These are phyloP conservation scores for Saturnispora ahearnii DNA, from an alignment of 805 yeast species.

Conservation along the genomic window DNA sequence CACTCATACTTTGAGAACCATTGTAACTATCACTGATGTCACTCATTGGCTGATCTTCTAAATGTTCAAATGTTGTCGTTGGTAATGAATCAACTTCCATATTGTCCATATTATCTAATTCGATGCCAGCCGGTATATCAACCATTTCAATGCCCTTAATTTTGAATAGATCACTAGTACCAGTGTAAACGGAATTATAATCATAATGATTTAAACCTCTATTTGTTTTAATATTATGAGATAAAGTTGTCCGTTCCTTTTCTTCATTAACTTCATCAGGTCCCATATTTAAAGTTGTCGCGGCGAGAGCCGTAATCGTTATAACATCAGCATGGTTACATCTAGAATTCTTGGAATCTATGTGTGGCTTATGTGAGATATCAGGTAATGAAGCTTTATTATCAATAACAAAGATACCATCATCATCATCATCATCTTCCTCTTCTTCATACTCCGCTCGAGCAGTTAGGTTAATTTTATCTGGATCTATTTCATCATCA, in stretches of 20 bases:
- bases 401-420: slow-evolving; percentile 20
- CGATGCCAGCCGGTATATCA: slow-evolving; percentile 36
- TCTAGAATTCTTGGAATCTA: slow-evolving; percentile 3
- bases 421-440: slow-evolving; percentile 4
- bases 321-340: slow-evolving; percentile 19
- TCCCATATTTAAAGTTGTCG: slow-evolving; percentile 77
- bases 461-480: slow-evolving; percentile 9
- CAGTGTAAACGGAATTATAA: slow-evolving; percentile 66
- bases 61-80: slow-evolving; percentile 5
- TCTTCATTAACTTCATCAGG: slow-evolving; percentile 49
- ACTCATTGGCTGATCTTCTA: slow-evolving; percentile 4
- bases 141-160: slow-evolving; percentile 23
- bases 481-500: slow-evolving; percentile 15
- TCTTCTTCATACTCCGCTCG: slow-evolving; percentile 8
- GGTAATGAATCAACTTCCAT: slow-evolving; percentile 20
- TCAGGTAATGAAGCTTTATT: slow-evolving; percentile 14
- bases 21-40: not conserved
- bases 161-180: slow-evolving; percentile 26
- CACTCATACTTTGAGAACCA: not conserved
- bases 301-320: slow-evolving; percentile 74
- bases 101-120: slow-evolving; percentile 20
- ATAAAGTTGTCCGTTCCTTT: slow-evolving; percentile 31
- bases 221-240: slow-evolving; percentile 63
- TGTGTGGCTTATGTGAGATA: slow-evolving; percentile 24
- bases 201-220: slow-evolving; percentile 74